Evolutionary conservation across 1,139 yeast genomes (phyloP), one percentile per base, ranked within the genome.

Genomic region (Tardiomyces blankii): DNA sequence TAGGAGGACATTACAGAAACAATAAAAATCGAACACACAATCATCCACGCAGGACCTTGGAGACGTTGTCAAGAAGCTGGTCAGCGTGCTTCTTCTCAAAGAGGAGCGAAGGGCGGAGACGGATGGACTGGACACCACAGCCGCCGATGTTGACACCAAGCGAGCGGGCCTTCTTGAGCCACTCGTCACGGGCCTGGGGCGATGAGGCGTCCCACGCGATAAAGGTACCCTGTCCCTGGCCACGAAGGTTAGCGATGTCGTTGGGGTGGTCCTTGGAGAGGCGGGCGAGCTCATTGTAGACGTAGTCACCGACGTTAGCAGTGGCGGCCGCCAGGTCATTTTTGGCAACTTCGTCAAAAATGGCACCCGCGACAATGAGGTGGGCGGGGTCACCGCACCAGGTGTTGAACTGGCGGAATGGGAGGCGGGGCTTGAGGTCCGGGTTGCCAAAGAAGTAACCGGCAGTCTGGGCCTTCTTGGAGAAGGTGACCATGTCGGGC

Each of bases 351-450:
- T 82, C 88, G 51, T 73, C 66, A 62, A 78, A 78, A 55, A 83
- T 82, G 52, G 83, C 77, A 53, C 80, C 78, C 46, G 89, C 82
- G 60, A 84, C 73, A 55, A 82, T 68, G 60, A 84, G 77, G 68
- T 82, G 78, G 50, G 87, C 79, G 61, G 91, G 88, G 70, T 83
- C 94, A 56, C 94, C 94, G 66, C 89, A 82, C 94, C 94, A 83
- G 50, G 94, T 83, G 77, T 83, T 83, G 74, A 83, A 83, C 71
- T 83, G 91, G 65, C 93, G 80, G 73, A 80, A 83, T 42, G 93
- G 78, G 63, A 70, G 59, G 63, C 77, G 72, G 54, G 94, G 94
- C 52, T 81, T 72, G 53, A 84, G 66, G 53, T 77, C 81, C 39
- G 82, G 78, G 68, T 80, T 77, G 57, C 76, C 75, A 75, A 78